Evolutionary conservation across 768 basidiomycete genomes (phyloP).

Genomic region (Cubamyces lactineus): DNA sequence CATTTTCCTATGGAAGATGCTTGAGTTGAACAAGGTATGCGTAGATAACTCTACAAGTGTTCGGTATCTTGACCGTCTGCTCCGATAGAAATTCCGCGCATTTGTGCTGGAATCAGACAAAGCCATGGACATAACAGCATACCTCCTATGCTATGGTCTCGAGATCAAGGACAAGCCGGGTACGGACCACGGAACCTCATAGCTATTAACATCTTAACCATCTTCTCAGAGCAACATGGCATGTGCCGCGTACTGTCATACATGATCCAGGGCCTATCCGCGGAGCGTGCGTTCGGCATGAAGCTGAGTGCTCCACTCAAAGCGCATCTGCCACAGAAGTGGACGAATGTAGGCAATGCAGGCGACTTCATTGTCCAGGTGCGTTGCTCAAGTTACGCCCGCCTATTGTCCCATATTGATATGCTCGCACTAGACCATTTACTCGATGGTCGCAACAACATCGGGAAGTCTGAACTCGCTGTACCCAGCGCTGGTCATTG

Average conservation of each 20-base stretch:
- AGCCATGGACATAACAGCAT: conserved; percentile 74
- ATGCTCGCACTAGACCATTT: conserved; percentile 65
- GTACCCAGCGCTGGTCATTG: conserved; percentile 92
- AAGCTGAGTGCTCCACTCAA: conserved; percentile 68
- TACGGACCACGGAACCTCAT: conserved; percentile 36
- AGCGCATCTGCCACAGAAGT: conserved; percentile 74
- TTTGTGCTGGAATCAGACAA: conserved; percentile 81
- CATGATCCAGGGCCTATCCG: conserved; percentile 88
- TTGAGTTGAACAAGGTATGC: conserved; percentile 88
- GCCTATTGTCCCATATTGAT: conserved; percentile 3
- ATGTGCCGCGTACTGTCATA: conserved; percentile 89
- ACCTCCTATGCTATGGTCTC: conserved; percentile 78
- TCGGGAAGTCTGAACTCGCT: conserved; percentile 79
- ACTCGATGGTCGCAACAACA: conserved; percentile 87
- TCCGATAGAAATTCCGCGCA: conserved; percentile 84
- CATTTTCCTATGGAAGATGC: conserved; percentile 85
- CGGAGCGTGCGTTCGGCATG: conserved; percentile 77
- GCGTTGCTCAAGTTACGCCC: conserved; percentile 31
- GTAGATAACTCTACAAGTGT: background rate
- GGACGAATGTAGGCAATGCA: conserved; percentile 69
- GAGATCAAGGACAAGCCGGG: conserved; percentile 95
- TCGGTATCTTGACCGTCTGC: background rate
- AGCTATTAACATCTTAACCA: background rate
- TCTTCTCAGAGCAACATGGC: conserved; percentile 78
- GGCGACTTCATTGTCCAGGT: conserved; percentile 91